Conservation (phyloP, 805 yeast species). For the Wickerhamomyces mucosus region DNA sequence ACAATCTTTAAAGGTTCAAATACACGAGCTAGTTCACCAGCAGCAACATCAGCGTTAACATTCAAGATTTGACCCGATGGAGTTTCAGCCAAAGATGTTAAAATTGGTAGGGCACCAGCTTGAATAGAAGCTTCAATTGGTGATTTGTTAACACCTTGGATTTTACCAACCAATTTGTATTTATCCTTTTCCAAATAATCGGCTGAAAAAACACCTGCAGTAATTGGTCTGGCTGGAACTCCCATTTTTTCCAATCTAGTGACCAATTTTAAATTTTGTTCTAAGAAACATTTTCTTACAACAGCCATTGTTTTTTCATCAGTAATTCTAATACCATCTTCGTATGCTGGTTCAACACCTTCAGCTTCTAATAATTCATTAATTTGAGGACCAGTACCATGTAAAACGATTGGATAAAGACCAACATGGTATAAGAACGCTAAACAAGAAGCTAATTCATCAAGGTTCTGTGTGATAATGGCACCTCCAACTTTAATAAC, state of each 20-base stretch:
- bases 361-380: conserved; percentile 87
- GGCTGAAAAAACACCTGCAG: conserved; percentile 95
- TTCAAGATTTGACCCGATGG: conserved; percentile 93
- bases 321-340: conserved; percentile 94
- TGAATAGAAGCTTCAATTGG: conserved; percentile 90
- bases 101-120: conserved; percentile 94
- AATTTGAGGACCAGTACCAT: conserved; percentile 99
- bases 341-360: conserved; percentile 92
- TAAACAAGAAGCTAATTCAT: conserved; percentile 88
- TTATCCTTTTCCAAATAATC: conserved; percentile 83
- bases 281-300: conserved; percentile 89
- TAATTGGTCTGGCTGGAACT: conserved; percentile 96
- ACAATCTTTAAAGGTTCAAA: conserved; percentile 96
- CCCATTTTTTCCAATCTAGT: conserved; percentile 95
- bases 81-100: conserved; percentile 95
- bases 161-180: conserved; percentile 88
- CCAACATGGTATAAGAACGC: conserved; percentile 98
- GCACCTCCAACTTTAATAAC: conserved; percentile 99
- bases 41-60: conserved; percentile 98
- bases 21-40: conserved; percentile 94
- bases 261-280: conserved; percentile 89
- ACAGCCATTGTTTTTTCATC: conserved; percentile 92
- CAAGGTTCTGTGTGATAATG: conserved; percentile 87
- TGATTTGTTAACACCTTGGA: conserved; percentile 76
- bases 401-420: conserved; percentile 89